phyloP scores from a whole-genome alignment of 169 alveolate species.

The Eimeria maxima region DNA sequence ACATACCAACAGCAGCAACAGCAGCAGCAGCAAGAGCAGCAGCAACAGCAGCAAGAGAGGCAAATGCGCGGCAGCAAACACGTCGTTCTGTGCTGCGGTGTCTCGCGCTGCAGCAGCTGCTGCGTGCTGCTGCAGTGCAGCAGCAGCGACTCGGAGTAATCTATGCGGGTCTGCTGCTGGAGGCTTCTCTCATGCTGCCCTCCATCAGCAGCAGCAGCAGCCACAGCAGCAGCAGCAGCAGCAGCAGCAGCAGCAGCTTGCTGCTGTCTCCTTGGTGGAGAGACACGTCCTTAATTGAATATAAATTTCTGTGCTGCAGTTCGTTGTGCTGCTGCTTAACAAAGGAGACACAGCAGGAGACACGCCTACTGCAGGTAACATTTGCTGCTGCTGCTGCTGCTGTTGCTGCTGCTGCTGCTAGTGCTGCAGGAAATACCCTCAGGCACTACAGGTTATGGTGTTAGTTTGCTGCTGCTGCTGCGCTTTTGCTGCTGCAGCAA shows the following conservation, averaged over 20 bases:
- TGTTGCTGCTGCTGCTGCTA: constrained; percentile 44
- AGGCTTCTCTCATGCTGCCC: neutral
- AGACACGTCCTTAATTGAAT: neutral
- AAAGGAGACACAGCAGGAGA: neutral
- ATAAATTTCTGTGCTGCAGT: neutral
- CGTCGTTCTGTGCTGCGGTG: neutral
- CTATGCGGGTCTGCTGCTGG: constrained; percentile 35
- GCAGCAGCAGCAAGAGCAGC: constrained; percentile 22
- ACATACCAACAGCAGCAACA: neutral
- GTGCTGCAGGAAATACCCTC: neutral
- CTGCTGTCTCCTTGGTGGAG: constrained; percentile 15
- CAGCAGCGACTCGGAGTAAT: neutral
- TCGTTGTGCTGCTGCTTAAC: neutral
- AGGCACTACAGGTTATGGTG: neutral
- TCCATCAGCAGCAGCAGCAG: constrained; percentile 29
- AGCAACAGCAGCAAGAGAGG: neutral
- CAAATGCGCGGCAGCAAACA: neutral
- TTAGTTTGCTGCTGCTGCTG: no score
- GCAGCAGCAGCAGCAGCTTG: constrained; percentile 17
- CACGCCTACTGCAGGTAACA: constrained; percentile 19
- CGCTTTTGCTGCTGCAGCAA: neutral
- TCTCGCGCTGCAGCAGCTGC: constrained; percentile 25
- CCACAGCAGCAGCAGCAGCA: constrained; percentile 34
- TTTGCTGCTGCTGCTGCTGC: neutral
- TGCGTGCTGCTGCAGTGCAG: constrained; percentile 19